A percentile compares a stretch with the other conserved stretches of the same genome.
Conservation (phyloP, 163 green algal genomes). For the Trebouxiophyceae sp. region DNA sequence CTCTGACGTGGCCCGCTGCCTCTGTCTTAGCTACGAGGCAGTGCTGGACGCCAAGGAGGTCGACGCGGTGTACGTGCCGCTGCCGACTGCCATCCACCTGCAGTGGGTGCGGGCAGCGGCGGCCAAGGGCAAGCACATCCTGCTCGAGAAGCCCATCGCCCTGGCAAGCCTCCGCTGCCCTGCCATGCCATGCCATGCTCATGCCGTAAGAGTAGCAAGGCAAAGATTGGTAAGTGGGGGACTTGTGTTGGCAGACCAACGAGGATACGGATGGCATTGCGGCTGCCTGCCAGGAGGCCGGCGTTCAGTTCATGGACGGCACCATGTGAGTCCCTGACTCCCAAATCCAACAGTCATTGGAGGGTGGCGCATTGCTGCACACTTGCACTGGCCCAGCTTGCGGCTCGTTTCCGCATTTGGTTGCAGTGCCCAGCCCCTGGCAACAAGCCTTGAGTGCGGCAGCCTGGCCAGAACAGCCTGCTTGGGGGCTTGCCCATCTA, state of each 20-base stretch:
- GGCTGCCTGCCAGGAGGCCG: conserved; percentile 15
- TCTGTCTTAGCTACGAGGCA: conserved; percentile 52
- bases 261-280: conserved; percentile 27
- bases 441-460: no score
- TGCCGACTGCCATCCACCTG: conserved; percentile 38
- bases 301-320: conserved; percentile 51
- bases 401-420: no score
- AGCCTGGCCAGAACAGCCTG: no score
- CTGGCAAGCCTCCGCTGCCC: conserved; percentile 14
- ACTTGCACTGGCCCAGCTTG: no score
- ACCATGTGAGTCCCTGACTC: conserved; percentile 47
- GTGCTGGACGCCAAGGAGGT: conserved; percentile 27
- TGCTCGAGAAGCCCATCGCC: conserved; percentile 55
- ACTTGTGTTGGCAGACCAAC: conserved; percentile 5
- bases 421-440: no score
- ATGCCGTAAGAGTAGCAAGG: no score
- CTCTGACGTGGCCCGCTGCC: background rate
- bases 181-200: no score
- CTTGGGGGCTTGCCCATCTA: no score
- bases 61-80: conserved; percentile 49
- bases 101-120: conserved; percentile 49
- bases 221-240: no score
- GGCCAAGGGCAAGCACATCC: conserved; percentile 40
- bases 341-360: no score
- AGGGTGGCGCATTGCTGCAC: no score